phyloP scores from a whole-genome alignment of 495 filamentous ascomycete species.

The Trichoderma virens region DNA sequence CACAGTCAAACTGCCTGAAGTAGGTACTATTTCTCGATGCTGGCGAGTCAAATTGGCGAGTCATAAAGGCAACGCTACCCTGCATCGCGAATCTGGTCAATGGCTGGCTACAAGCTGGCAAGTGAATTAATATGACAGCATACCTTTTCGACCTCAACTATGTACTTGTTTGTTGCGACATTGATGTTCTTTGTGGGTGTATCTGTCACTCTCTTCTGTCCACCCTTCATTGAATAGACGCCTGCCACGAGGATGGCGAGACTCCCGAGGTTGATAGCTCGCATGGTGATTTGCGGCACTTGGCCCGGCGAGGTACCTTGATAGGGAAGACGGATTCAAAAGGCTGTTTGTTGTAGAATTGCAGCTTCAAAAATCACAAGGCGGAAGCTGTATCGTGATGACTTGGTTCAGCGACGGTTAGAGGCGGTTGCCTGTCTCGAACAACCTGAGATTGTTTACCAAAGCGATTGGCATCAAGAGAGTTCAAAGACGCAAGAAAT shows the following conservation, averaged over 20 bases:
- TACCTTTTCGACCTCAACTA: slow-evolving; percentile 9
- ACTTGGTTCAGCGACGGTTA: too few species aligned
- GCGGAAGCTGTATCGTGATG: too few species aligned
- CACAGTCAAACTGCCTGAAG: slow-evolving; percentile 23
- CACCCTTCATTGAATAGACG: neutral
- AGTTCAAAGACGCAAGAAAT: too few species aligned
- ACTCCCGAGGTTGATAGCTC: neutral
- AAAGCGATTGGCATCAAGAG: too few species aligned
- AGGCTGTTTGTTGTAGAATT: too few species aligned
- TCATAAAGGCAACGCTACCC: neutral
- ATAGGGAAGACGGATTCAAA: too few species aligned
- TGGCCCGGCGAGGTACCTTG: neutral
- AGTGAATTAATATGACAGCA: neutral
- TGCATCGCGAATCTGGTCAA: neutral
- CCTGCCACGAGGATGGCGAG: neutral
- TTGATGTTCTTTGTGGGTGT: slow-evolving; percentile 21
- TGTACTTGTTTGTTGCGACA: slow-evolving; percentile 10
- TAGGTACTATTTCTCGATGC: slow-evolving; percentile 8
- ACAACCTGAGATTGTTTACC: too few species aligned
- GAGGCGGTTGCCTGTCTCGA: too few species aligned
- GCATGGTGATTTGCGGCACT: neutral
- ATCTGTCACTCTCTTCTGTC: neutral
- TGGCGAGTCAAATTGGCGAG: neutral
- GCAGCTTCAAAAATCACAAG: too few species aligned
- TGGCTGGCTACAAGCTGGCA: neutral